Evolutionary conservation across 108 stramenopile species (phyloP).

Genomic region (Conticribra weissflogii): DNA sequence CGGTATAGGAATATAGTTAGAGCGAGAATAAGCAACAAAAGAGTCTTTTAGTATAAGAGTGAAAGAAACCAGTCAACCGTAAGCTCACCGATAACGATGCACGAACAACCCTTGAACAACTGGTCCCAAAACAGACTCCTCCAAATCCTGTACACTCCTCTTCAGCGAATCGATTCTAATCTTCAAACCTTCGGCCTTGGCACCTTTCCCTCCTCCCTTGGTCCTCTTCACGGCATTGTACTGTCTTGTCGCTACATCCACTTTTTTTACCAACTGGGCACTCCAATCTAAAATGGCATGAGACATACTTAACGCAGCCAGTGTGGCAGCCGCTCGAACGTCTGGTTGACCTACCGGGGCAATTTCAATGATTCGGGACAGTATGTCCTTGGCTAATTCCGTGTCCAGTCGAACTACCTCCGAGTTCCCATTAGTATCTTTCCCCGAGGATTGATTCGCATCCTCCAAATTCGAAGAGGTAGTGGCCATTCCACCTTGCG

Average conservation of each 20-base stretch:
- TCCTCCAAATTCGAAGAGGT: not conserved
- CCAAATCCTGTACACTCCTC: slow-evolving; percentile 60
- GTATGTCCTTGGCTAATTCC: slow-evolving; percentile 63
- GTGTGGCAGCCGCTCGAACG: slow-evolving; percentile 65
- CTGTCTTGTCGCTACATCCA: slow-evolving; percentile 62
- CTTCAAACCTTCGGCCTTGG: slow-evolving; percentile 59
- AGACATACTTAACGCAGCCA: slow-evolving; percentile 68
- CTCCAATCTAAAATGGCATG: slow-evolving; percentile 66
- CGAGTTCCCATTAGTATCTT: slow-evolving; percentile 4
- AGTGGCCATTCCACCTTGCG: slow-evolving; percentile 48
- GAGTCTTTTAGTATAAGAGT: too few relatives aligned
- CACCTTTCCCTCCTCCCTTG: slow-evolving; percentile 23
- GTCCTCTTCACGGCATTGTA: slow-evolving; percentile 42
- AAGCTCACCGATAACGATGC: slow-evolving; percentile 68
- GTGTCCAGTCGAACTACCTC: slow-evolving; percentile 61
- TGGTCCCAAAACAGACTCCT: slow-evolving; percentile 59
- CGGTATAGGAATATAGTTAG: too few relatives aligned
- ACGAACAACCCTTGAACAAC: slow-evolving; percentile 77
- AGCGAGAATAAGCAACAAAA: slow-evolving; percentile 1
- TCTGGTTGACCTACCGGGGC: slow-evolving; percentile 83
- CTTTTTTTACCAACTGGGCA: slow-evolving; percentile 51
- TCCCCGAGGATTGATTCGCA: slow-evolving; percentile 3
- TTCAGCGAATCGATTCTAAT: slow-evolving; percentile 63
- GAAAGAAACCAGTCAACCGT: too few relatives aligned
- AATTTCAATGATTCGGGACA: slow-evolving; percentile 66